phyloP scores from a whole-genome alignment of 495 filamentous ascomycete species.

The Saxispiralis lemnorum region DNA sequence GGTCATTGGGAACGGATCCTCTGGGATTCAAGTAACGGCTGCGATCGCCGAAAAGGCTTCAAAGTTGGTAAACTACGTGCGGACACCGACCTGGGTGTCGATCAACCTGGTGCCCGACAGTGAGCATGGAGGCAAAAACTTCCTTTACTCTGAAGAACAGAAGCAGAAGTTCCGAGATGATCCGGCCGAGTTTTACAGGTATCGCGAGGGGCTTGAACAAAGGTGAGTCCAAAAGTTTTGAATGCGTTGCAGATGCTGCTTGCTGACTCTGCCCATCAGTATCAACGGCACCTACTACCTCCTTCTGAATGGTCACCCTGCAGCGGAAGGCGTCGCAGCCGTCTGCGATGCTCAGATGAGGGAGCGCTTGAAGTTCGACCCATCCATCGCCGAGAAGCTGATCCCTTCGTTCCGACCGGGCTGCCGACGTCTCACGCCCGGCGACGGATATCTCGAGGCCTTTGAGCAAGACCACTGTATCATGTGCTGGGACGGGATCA shows the following conservation, averaged over 20 bases:
- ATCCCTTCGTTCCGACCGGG: slow-evolving; percentile 21
- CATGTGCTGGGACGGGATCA: slow-evolving; percentile 18
- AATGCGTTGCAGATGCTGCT: no score
- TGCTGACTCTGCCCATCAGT: no score
- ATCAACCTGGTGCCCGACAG: slow-evolving; percentile 15
- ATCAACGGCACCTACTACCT: no score
- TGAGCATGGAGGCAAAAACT: slow-evolving; percentile 15
- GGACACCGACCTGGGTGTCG: slow-evolving; percentile 23
- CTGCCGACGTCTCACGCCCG: slow-evolving; percentile 23
- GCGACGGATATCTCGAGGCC: slow-evolving; percentile 24
- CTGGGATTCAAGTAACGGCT: slow-evolving; percentile 24
- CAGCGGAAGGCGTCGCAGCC: slow-evolving; percentile 17
- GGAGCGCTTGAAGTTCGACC: slow-evolving; percentile 15
- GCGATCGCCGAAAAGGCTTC: slow-evolving; percentile 17
- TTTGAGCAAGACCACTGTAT: slow-evolving; percentile 21
- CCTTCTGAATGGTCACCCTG: slow-evolving; percentile 4
- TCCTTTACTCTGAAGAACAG: slow-evolving; percentile 9
- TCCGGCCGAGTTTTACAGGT: background rate
- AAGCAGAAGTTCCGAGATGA: slow-evolving; percentile 13
- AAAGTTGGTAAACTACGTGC: slow-evolving; percentile 18
- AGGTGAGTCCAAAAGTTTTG: no score
- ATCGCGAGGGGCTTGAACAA: no score
- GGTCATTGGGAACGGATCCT: slow-evolving; percentile 22
- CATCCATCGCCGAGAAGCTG: slow-evolving; percentile 19
- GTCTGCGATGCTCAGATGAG: slow-evolving; percentile 21